Evolutionary conservation across 768 basidiomycete genomes (phyloP), one percentile per base, ranked within the genome.

Genomic region (Suillus decipiens): DNA sequence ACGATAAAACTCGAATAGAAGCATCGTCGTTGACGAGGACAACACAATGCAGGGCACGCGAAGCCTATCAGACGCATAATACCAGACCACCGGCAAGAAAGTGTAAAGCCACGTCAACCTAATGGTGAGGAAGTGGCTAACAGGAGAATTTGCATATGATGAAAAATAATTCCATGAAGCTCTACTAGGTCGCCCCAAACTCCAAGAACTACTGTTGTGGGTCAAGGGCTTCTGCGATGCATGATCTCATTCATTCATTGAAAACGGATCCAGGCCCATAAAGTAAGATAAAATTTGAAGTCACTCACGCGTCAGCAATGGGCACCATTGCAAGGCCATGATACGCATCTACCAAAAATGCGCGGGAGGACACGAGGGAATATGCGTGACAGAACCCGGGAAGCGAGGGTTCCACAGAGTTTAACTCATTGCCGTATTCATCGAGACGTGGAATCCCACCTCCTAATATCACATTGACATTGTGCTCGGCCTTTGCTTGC

Each of bases 311-410:
- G 76, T 95, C 94, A 37, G 92, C 92, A 66, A 94, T 83, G 5
- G 94, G 93, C 22, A 93, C 90, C 83, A 96, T 89, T 1, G 89
- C 83, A 19, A 95, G 77, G 7, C 86, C 86, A 71, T 93, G 92
- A 71, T 86, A 95, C 8, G 84, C 81, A 73, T 96, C 94, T 64
- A 94, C 85, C 63, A 92, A 78, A 75, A 96, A 96, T 3, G 92
- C 89, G 43, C 94, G 82, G 5, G 92, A 90, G 3, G 88, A 90
- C 58, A 96, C 90, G 39, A 95, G 81, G 2, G 83, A 77, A 68
- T 83, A 86, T 5, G 75, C 74, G 34, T 68, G 74, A 39, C 72
- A 75, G 43, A 74, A 75, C 34, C 74, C 75, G 33, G 67, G 41
- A 37, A 75, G 67, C 22, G 75, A 75, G 55, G 65, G 62, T 51